Percentiles rank a stretch among this genome's conserved stretches.
Evolutionary conservation across 2,329 filamentous ascomycete species (phyloP).

Genomic region (Colletotrichum sp.): DNA sequence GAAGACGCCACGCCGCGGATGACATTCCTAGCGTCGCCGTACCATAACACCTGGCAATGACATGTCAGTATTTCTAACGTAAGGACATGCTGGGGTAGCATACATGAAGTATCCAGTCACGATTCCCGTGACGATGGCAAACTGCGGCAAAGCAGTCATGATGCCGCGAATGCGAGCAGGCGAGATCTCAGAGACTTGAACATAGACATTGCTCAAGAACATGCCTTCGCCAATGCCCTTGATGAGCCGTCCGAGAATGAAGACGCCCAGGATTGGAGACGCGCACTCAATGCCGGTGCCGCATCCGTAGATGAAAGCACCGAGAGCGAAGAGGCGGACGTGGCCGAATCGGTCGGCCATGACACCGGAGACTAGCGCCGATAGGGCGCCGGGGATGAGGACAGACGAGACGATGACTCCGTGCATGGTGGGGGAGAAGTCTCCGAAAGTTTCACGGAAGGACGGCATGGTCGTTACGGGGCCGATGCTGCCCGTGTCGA

Average conservation of each 20-base stretch:
- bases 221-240: constrained; percentile 64
- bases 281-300: constrained; percentile 50
- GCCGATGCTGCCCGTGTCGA: constrained; percentile 59
- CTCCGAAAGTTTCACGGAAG: constrained; percentile 56
- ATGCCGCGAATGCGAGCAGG: constrained; percentile 55
- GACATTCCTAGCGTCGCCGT: constrained; percentile 46
- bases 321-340: constrained; percentile 55
- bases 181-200: constrained; percentile 65
- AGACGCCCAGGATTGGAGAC: constrained; percentile 47
- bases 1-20: constrained; percentile 61
- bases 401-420: constrained; percentile 66
- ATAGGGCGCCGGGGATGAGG: constrained; percentile 63
- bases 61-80: neutral
- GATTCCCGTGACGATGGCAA: constrained; percentile 57
- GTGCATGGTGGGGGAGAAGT: constrained; percentile 58
- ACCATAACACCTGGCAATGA: constrained; percentile 45
- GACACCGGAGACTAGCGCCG: constrained; percentile 62
- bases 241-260: constrained; percentile 60
- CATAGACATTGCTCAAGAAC: constrained; percentile 56
- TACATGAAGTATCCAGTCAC: constrained; percentile 65
- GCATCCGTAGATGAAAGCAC: constrained; percentile 54
- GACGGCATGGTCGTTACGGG: constrained; percentile 63
- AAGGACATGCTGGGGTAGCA: neutral
- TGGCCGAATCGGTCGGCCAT: constrained; percentile 60
- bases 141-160: constrained; percentile 57